These are phyloP conservation scores for Eleusine coracana DNA, from an alignment of 176 grass and related monocot genomes.

Conservation along the genomic window DNA sequence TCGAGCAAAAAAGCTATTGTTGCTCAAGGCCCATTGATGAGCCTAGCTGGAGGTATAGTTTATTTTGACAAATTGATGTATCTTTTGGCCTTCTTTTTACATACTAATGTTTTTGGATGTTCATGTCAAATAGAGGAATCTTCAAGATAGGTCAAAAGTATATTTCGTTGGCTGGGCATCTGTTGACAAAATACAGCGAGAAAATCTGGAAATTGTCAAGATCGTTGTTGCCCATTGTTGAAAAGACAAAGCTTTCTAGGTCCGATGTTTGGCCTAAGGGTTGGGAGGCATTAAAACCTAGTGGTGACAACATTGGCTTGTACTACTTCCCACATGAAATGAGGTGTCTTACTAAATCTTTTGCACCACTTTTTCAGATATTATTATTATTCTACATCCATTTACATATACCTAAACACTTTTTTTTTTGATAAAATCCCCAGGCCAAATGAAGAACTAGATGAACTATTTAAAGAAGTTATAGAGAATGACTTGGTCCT, in stretches of 20 bases:
- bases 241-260: slow-evolving; percentile 46
- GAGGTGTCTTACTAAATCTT: slow-evolving; percentile 25
- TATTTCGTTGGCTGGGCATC: slow-evolving; percentile 52
- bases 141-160: slow-evolving; percentile 40
- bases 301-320: slow-evolving; percentile 51
- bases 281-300: slow-evolving; percentile 49
- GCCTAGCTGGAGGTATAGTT: slow-evolving; percentile 42
- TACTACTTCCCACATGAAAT: slow-evolving; percentile 66
- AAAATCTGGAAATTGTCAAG: slow-evolving; percentile 48
- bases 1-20: background rate
- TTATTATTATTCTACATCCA: background rate
- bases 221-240: slow-evolving; percentile 40
- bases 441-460: slow-evolving; percentile 40
- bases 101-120: slow-evolving; percentile 11
- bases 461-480: slow-evolving; percentile 40
- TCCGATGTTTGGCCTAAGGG: slow-evolving; percentile 57
- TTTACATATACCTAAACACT: background rate
- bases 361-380: background rate
- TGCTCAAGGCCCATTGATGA: slow-evolving; percentile 20
- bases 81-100: background rate
- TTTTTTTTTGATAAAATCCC: background rate
- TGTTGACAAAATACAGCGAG: slow-evolving; percentile 58
- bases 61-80: background rate
- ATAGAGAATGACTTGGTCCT: slow-evolving; percentile 40
- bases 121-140: slow-evolving; percentile 55